Evolutionary conservation across 169 alveolate species (phyloP).

Genomic region (Cryptosporidium viatorum): DNA sequence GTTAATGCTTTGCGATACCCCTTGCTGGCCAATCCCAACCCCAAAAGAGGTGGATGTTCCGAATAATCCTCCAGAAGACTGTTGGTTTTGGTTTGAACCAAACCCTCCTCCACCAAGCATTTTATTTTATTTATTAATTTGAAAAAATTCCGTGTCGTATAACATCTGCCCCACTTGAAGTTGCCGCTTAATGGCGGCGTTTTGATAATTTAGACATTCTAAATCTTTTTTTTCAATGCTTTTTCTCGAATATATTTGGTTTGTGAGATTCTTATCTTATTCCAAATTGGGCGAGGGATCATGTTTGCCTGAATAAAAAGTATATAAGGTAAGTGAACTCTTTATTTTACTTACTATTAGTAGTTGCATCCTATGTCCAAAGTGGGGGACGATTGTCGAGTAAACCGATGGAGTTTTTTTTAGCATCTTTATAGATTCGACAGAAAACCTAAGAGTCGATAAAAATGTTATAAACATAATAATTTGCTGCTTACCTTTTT

Average conservation of each 20-base stretch:
- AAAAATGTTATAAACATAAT: background rate
- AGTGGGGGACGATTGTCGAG: conserved; percentile 69
- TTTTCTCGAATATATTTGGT: conserved; percentile 47
- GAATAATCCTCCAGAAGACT: conserved; percentile 62
- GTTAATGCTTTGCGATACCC: conserved; percentile 29
- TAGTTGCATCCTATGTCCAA: conserved; percentile 76
- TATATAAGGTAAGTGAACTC: background rate
- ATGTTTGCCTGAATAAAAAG: conserved; percentile 49
- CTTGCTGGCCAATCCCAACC: conserved; percentile 68
- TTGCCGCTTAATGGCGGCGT: conserved; percentile 57
- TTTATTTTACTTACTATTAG: conserved; percentile 27
- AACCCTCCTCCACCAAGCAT: conserved; percentile 75
- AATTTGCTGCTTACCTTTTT: conserved; percentile 38
- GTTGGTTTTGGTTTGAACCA: conserved; percentile 68
- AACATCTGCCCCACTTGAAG: conserved; percentile 63
- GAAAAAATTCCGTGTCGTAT: conserved; percentile 35
- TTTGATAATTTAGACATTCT: background rate
- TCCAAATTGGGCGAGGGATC: conserved; percentile 59
- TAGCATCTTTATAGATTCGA: conserved; percentile 25
- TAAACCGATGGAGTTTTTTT: conserved; percentile 10
- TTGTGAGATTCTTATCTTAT: conserved; percentile 30
- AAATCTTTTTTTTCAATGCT: conserved; percentile 40
- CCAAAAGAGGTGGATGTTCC: conserved; percentile 66
- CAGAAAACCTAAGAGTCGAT: conserved; percentile 19
- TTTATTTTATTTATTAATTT: background rate